Percentiles rank a stretch among this genome's conserved stretches.
Conservation (phyloP, 805 yeast genomes). For the Peterozyma toletana region DNA sequence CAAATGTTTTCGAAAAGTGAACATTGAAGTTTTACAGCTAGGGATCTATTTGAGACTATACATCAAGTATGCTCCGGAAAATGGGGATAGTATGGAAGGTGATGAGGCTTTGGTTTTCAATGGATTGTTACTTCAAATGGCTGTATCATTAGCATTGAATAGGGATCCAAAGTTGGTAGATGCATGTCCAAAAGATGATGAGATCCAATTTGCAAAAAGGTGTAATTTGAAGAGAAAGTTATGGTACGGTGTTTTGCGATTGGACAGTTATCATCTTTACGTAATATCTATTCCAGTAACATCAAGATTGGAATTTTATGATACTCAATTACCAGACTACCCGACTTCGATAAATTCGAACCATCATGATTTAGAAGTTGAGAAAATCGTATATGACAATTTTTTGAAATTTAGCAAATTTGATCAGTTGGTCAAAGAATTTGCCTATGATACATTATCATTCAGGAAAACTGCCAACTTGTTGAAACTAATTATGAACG, state of each 20-base stretch:
- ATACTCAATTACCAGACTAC: conserved; percentile 10
- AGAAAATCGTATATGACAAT: conserved; percentile 13
- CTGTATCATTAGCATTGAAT: conserved; percentile 36
- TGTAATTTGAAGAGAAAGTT: conserved; percentile 19
- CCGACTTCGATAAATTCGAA: conserved; percentile 9
- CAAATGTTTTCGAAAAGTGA: conserved; percentile 29
- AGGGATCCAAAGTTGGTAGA: conserved; percentile 25
- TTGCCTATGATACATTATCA: conserved; percentile 1
- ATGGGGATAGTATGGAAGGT: conserved; percentile 40
- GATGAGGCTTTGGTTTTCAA: conserved; percentile 29
- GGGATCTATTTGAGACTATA: conserved; percentile 31
- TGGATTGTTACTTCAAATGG: conserved; percentile 31
- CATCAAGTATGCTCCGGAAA: conserved; percentile 36
- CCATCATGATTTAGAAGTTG: conserved; percentile 11
- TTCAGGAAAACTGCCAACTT: background rate
- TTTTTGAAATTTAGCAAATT: conserved; percentile 12
- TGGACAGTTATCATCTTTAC: conserved; percentile 17
- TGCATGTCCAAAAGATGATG: background rate
- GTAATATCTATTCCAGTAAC: conserved; percentile 16
- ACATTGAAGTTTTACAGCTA: conserved; percentile 35
- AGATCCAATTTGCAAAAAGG: conserved; percentile 4
- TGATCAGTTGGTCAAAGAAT: conserved; percentile 9
- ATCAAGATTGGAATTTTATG: conserved; percentile 12
- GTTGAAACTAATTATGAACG: background rate
- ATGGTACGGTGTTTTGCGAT: conserved; percentile 17